Percentiles rank a stretch among this genome's conserved stretches.
Evolutionary conservation across 192 early-diverging fungal genomes (phyloP).

Genomic region (Coemansia sp.): DNA sequence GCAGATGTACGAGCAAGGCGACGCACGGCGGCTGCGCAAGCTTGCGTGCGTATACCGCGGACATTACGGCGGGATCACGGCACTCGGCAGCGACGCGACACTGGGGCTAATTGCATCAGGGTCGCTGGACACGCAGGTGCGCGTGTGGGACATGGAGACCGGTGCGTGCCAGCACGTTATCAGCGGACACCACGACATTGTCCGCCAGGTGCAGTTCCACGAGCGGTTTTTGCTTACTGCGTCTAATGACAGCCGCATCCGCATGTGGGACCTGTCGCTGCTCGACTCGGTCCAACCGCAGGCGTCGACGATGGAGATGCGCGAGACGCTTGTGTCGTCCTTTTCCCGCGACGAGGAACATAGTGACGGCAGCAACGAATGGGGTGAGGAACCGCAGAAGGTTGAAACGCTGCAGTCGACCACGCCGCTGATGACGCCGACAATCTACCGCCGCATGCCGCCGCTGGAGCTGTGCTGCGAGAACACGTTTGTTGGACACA

Average conservation of each 20-base stretch:
- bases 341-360: not conserved
- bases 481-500: constrained; percentile 32
- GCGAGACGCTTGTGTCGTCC: constrained; percentile 16
- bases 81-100: constrained; percentile 58
- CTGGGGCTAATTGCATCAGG: constrained; percentile 61
- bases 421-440: constrained; percentile 52
- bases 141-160: constrained; percentile 59
- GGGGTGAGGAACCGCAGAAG: too few relatives aligned
- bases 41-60: constrained; percentile 43
- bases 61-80: constrained; percentile 61
- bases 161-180: constrained; percentile 42
- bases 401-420: constrained; percentile 54
- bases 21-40: constrained; percentile 33
- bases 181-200: constrained; percentile 30
- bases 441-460: constrained; percentile 17
- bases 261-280: constrained; percentile 66
- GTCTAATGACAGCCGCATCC: constrained; percentile 63
- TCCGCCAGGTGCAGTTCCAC: constrained; percentile 41
- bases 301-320: constrained; percentile 46
- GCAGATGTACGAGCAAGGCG: constrained; percentile 19
- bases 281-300: constrained; percentile 58
- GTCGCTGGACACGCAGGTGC: constrained; percentile 66
- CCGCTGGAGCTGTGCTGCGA: constrained; percentile 39
- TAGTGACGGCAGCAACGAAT: not conserved
- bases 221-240: constrained; percentile 57